These are phyloP conservation scores for Linaria vulgaris DNA, from an alignment of 257 asterid species.

Conservation along the genomic window DNA sequence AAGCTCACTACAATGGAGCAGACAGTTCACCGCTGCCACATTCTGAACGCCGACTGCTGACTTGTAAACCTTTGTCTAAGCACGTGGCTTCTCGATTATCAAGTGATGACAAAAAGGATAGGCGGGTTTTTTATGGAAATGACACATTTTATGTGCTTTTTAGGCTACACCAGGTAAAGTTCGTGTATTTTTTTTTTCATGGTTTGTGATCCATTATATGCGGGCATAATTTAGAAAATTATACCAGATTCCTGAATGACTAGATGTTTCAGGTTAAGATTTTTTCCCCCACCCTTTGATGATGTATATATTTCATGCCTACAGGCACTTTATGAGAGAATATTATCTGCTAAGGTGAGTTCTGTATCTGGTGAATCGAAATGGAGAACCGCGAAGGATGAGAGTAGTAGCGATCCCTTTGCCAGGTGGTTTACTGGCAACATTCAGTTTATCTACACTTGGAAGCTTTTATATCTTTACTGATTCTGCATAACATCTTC, in stretches of 20 bases:
- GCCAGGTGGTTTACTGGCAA: conserved; percentile 37
- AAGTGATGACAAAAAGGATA: conserved; percentile 40
- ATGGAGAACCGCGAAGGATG: conserved; percentile 48
- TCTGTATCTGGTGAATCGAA: conserved; percentile 43
- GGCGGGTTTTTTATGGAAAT: conserved; percentile 74
- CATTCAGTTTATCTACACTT: conserved; percentile 16
- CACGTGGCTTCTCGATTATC: conserved; percentile 43
- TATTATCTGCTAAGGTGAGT: conserved; percentile 55
- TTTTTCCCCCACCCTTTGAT: background rate
- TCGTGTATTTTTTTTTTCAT: background rate
- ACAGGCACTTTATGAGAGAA: conserved; percentile 58
- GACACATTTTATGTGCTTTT: conserved; percentile 87
- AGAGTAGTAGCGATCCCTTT: conserved; percentile 42
- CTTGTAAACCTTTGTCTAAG: conserved; percentile 80
- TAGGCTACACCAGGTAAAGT: conserved; percentile 89
- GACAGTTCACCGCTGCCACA: conserved; percentile 54
- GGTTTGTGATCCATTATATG: background rate
- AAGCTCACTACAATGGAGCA: conserved; percentile 60
- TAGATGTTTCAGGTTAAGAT: background rate
- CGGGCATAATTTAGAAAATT: background rate
- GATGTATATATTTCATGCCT: background rate
- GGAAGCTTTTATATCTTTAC: conserved; percentile 11
- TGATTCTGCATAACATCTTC: conserved; percentile 23
- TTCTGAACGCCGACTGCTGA: conserved; percentile 59
- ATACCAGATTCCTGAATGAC: background rate